Conservation (phyloP, 441 rosid genomes). For the Pelargonium fulgidum region DNA sequence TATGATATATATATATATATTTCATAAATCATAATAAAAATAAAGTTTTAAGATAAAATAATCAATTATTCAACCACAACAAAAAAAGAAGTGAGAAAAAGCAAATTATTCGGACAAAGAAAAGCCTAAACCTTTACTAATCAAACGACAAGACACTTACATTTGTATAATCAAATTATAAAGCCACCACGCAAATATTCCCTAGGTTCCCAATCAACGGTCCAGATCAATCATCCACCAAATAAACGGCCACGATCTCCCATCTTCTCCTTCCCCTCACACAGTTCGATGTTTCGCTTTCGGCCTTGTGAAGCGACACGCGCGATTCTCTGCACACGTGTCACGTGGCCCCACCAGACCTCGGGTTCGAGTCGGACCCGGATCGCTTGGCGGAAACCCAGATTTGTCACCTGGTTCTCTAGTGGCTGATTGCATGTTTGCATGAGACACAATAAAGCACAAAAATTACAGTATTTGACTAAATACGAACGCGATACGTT, state of each 20-base stretch:
- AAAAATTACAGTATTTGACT: too few relatives aligned
- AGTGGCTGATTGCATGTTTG: too few relatives aligned
- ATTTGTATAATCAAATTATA: conserved; percentile 11
- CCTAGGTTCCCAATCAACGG: conserved; percentile 31
- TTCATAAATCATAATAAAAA: not conserved
- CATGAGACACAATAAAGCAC: too few relatives aligned
- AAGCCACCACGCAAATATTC: conserved; percentile 33
- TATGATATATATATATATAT: not conserved
- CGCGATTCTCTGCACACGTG: conserved; percentile 31
- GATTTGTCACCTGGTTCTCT: conserved; percentile 17
- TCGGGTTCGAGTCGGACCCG: not conserved
- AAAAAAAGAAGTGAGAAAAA: conserved; percentile 21
- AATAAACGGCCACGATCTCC: conserved; percentile 28
- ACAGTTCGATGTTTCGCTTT: conserved; percentile 51
- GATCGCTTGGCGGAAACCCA: conserved; percentile 43
- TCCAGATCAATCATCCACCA: conserved; percentile 11
- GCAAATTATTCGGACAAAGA: conserved; percentile 9
- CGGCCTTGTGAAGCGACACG: conserved; percentile 57
- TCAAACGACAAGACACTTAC: conserved; percentile 35
- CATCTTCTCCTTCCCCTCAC: conserved; percentile 23
- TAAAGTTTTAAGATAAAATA: not conserved
- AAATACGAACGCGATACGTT: too few relatives aligned
- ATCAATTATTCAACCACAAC: conserved; percentile 26
- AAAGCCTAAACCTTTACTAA: conserved; percentile 25
- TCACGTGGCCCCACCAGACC: conserved; percentile 25